phyloP scores from a whole-genome alignment of 1,284 basidiomycete genomes.

The Trametes pubescens region DNA sequence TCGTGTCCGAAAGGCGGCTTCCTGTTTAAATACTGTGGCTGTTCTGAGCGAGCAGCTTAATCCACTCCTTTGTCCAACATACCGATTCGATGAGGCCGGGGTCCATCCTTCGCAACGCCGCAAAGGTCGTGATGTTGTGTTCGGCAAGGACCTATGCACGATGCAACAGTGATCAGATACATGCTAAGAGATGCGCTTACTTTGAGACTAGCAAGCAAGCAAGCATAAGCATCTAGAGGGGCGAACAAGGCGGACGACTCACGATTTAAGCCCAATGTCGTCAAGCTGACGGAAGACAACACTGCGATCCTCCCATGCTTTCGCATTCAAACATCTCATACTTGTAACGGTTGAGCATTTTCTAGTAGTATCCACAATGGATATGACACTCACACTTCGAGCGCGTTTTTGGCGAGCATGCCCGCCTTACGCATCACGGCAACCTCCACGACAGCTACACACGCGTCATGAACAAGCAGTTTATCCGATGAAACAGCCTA shows the following conservation, averaged over 20 bases:
- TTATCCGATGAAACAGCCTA: not conserved
- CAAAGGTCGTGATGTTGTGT: slow-evolving; percentile 71
- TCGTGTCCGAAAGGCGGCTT: slow-evolving; percentile 76
- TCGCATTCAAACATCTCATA: slow-evolving; percentile 75
- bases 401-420: slow-evolving; percentile 68
- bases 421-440: slow-evolving; percentile 69
- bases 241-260: slow-evolving; percentile 38
- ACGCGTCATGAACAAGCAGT: not conserved
- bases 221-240: not conserved
- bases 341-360: slow-evolving; percentile 47
- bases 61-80: not conserved
- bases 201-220: slow-evolving; percentile 55
- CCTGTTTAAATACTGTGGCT: slow-evolving; percentile 72
- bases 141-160: slow-evolving; percentile 74
- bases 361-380: not conserved
- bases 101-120: slow-evolving; percentile 60
- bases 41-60: not conserved
- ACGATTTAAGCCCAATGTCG: slow-evolving; percentile 89
- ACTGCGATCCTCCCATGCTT: slow-evolving; percentile 87
- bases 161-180: not conserved
- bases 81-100: slow-evolving; percentile 71
- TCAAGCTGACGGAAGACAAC: slow-evolving; percentile 82
- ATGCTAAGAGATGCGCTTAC: slow-evolving; percentile 39
- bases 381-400: slow-evolving; percentile 65
- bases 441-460: slow-evolving; percentile 74